Evolutionary conservation across 2,329 filamentous ascomycete genomes (phyloP).

Genomic region (Dactylellina drechsleri): DNA sequence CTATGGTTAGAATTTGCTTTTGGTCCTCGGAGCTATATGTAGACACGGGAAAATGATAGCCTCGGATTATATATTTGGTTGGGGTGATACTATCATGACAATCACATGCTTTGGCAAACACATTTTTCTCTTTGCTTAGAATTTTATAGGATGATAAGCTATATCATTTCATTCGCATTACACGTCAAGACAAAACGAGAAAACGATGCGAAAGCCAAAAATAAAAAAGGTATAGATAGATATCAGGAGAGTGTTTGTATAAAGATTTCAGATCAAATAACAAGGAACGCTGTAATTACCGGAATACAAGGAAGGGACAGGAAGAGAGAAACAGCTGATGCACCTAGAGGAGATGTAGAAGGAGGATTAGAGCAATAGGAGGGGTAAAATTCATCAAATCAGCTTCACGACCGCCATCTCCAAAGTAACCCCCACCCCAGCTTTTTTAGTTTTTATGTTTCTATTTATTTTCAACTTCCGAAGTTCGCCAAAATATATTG

Average conservation of each 20-base stretch:
- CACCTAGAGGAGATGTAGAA: constrained; percentile 9
- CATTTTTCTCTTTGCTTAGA: too few species aligned
- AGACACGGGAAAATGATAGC: too few species aligned
- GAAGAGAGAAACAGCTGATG: constrained; percentile 11
- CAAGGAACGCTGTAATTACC: constrained; percentile 51
- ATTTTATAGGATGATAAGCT: constrained; percentile 10
- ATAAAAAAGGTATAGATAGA: constrained; percentile 37
- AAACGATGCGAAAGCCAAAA: constrained; percentile 13
- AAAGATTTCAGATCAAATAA: not conserved
- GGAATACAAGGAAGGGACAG: constrained; percentile 45
- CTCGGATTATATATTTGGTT: too few species aligned
- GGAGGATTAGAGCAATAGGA: constrained; percentile 1
- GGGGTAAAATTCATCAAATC: not conserved
- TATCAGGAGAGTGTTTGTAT: constrained; percentile 16
- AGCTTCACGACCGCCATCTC: constrained; percentile 18
- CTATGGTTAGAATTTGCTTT: constrained; percentile 7
- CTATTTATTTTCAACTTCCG: constrained; percentile 19
- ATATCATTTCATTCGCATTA: constrained; percentile 41
- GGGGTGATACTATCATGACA: constrained; percentile 13
- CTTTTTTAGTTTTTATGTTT: not conserved
- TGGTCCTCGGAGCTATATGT: not conserved
- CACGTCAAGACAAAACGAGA: constrained; percentile 18
- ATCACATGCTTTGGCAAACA: not conserved
- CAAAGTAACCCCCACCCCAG: not conserved
- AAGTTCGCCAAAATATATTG: constrained; percentile 9